A percentile compares a stretch with the other conserved stretches of the same genome.
These are phyloP conservation scores for Galeopsis tetrahit DNA, from an alignment of 257 asterid species.

Conservation along the genomic window DNA sequence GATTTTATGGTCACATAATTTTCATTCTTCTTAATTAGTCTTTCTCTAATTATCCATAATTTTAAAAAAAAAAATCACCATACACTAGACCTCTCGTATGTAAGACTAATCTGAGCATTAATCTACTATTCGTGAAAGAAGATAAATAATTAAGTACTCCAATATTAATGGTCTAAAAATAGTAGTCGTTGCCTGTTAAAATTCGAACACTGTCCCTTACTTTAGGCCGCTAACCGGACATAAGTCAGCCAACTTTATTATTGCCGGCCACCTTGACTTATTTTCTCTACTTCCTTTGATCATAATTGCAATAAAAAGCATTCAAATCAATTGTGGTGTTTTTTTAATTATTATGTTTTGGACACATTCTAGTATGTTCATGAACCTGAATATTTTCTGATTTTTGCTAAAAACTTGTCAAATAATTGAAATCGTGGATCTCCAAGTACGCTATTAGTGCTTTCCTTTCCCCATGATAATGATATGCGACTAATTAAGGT, in stretches of 20 bases:
- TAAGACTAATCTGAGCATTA: neutral
- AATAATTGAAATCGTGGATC: neutral
- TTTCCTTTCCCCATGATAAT: slow-evolving; percentile 13
- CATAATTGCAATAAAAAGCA: slow-evolving; percentile 28
- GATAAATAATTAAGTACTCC: neutral
- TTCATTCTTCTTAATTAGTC: no score
- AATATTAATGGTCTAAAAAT: neutral
- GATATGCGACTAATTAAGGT: slow-evolving; percentile 6
- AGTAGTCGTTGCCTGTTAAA: neutral
- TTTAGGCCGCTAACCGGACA: slow-evolving; percentile 42
- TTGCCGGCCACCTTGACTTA: slow-evolving; percentile 46
- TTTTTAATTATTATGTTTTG: neutral
- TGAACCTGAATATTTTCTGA: slow-evolving; percentile 26
- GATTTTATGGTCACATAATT: no score
- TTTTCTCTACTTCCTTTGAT: slow-evolving; percentile 26
- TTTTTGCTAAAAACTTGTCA: neutral
- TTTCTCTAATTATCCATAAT: no score
- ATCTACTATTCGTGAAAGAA: neutral
- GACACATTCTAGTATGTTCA: slow-evolving; percentile 32
- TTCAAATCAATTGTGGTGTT: slow-evolving; percentile 23
- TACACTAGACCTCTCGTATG: neutral
- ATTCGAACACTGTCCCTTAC: slow-evolving; percentile 36
- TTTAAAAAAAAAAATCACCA: no score
- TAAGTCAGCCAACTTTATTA: slow-evolving; percentile 35
- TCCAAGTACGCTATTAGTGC: slow-evolving; percentile 19